A percentile compares a stretch with the other conserved stretches of the same genome.
These are phyloP conservation scores for Pyrenochaeta sp. DNA, from an alignment of 2,329 filamentous ascomycete genomes.

Conservation along the genomic window DNA sequence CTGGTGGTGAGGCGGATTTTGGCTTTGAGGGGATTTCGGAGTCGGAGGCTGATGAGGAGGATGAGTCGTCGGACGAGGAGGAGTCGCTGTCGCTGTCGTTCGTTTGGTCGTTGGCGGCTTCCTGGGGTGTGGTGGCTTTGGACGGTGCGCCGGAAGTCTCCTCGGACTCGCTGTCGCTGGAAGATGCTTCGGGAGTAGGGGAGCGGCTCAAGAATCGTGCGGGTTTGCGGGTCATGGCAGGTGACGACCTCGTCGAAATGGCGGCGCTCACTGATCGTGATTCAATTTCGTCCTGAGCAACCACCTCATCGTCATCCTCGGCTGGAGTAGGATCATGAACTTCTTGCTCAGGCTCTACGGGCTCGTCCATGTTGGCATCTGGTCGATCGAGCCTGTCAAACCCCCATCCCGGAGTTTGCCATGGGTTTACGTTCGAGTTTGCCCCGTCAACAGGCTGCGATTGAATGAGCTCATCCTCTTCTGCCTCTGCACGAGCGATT, in stretches of 20 bases:
- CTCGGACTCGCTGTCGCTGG: slow-evolving; percentile 23
- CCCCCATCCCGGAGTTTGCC: too few relatives aligned
- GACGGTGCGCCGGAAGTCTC: slow-evolving; percentile 7
- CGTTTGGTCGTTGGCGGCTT: neutral
- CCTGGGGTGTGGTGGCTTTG: slow-evolving; percentile 4
- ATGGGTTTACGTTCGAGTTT: too few relatives aligned
- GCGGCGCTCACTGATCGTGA: slow-evolving; percentile 21
- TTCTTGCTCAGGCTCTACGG: neutral
- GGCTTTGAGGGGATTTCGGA: slow-evolving; percentile 7
- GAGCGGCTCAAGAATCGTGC: slow-evolving; percentile 33
- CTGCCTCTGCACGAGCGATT: too few relatives aligned
- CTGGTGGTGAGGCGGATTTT: neutral
- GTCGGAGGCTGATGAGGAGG: slow-evolving; percentile 11
- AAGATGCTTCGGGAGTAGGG: slow-evolving; percentile 26
- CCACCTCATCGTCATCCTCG: slow-evolving; percentile 11
- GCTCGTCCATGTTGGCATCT: too few relatives aligned
- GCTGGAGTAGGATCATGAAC: neutral
- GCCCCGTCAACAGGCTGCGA: too few relatives aligned
- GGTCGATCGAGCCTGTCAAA: too few relatives aligned
- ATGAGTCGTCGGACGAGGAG: slow-evolving; percentile 16
- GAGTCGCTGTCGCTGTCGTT: slow-evolving; percentile 14
- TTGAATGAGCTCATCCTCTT: too few relatives aligned
- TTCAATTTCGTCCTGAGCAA: slow-evolving; percentile 9
- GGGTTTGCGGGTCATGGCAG: slow-evolving; percentile 23
- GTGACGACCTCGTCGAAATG: slow-evolving; percentile 28